Base-by-base conservation (phyloP, 371 early-diverging fungal species). In the Rhizopus delemar region DNA sequence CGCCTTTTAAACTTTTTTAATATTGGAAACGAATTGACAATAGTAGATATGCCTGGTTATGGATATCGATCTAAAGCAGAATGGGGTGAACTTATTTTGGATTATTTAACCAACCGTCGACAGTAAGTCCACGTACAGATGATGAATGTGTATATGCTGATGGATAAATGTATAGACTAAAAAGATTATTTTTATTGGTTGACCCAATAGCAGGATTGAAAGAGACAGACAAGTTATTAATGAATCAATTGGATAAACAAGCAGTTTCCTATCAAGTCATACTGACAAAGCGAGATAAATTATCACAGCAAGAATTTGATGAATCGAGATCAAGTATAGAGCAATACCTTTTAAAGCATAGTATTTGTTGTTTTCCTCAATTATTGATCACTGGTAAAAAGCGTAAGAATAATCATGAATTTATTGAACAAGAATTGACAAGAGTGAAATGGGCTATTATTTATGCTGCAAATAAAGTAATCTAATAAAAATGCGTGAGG, bases 41-140 rank as follows among this genome's bases (percentile, higher is more conserved):
- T 91, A n/a, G 90, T 91, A 11, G 92, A 91, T 59, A 90, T 90
- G 90, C 92, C 92, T 5, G 92, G 92, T 4, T 91, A 91, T 57
- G 92, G 92, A 2, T 90, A 73, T 63, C 81, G 81, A 52, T 88
- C 89, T 50, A 77, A 84, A 7, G 79, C 76, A 36, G 88, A 87
- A 59, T 91, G 92, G 90, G 92, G 92, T 5, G 76, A 77, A 29
- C 77, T 89, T 53, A 86, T 89, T 52, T 57, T 84, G 29, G 69
- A 75, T n/a, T 90, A 90, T 53, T 60, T 90, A 7, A 57, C 74
- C 2, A 64, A 60, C 11, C 77, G 91, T 28, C 73, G 76, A 60
- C 81, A 81, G 87, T 88, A 79, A 73, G 77, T 36, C 8, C 13
- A 43, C 5, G 4, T 11, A 43, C n/a, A 5, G 13, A 11, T 5